Conservation (phyloP, 176 grass and related monocot species). For the Thalia dealbata region DNA sequence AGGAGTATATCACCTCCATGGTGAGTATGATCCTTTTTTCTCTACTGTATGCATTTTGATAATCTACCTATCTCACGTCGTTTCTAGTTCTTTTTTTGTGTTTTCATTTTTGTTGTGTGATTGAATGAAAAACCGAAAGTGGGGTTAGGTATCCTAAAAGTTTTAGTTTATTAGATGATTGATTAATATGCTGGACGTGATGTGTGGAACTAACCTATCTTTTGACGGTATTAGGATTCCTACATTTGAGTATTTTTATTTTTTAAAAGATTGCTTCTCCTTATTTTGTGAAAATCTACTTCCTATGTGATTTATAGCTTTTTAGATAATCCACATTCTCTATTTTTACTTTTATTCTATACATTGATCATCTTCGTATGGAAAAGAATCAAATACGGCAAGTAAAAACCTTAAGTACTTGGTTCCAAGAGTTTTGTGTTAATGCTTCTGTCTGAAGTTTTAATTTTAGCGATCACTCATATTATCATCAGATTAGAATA, state of each 20-base stretch:
- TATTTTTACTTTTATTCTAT: neutral
- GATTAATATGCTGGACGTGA: neutral
- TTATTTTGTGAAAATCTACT: neutral
- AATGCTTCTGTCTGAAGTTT: neutral
- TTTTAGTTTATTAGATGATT: neutral
- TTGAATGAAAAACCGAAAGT: too few species aligned
- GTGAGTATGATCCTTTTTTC: constrained; percentile 27
- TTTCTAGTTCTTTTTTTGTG: neutral
- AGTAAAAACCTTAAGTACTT: neutral
- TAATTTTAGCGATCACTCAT: neutral
- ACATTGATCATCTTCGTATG: too few species aligned
- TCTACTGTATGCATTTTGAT: too few species aligned
- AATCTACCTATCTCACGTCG: too few species aligned
- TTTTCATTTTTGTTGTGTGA: neutral
- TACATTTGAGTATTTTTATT: too few species aligned
- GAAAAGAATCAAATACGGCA: neutral
- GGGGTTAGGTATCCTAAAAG: neutral
- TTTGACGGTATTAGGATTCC: neutral
- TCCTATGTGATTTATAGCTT: neutral
- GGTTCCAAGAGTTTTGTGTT: neutral
- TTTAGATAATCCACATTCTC: neutral
- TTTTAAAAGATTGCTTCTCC: neutral
- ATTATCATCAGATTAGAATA: neutral
- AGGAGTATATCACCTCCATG: constrained; percentile 67
- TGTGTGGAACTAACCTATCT: neutral